These are phyloP conservation scores for Hymenoscyphus linearis DNA, from an alignment of 2,329 filamentous ascomycete genomes.

Conservation along the genomic window DNA sequence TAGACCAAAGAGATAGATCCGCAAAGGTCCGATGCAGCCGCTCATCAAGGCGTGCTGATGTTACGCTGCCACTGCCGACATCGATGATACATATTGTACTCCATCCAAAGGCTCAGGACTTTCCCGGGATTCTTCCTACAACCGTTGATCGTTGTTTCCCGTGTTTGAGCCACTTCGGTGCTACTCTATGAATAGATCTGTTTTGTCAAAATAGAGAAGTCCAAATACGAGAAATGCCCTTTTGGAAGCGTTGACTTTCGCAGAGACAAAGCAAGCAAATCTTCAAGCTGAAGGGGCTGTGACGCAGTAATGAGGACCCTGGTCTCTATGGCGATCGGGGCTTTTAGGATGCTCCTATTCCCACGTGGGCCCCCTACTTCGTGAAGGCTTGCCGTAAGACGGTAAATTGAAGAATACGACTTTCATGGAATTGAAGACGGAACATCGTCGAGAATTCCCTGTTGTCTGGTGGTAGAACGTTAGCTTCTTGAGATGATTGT, in stretches of 20 bases:
- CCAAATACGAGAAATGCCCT: background rate
- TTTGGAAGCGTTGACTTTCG: background rate
- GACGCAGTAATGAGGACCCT: background rate
- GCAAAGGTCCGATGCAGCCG: background rate
- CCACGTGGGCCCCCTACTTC: slow-evolving; percentile 4
- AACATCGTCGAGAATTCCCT: background rate
- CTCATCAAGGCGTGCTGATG: background rate
- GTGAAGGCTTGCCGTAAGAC: background rate
- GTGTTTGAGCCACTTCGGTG: background rate
- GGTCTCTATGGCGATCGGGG: slow-evolving; percentile 1
- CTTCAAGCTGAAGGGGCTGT: background rate
- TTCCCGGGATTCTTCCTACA: background rate
- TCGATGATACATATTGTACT: background rate
- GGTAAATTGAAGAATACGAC: background rate
- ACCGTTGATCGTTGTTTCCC: background rate
- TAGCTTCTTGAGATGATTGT: background rate
- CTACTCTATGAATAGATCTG: background rate
- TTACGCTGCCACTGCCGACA: background rate
- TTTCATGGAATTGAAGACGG: background rate
- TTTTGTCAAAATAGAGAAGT: background rate
- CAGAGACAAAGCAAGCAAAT: background rate
- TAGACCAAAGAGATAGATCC: background rate
- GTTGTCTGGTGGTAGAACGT: background rate
- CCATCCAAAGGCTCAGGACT: background rate
- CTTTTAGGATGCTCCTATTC: background rate